Percentiles rank a stretch among this genome's conserved stretches.
Evolutionary conservation across 2,329 filamentous ascomycete genomes (phyloP).

Genomic region (Fusarium newnesense): DNA sequence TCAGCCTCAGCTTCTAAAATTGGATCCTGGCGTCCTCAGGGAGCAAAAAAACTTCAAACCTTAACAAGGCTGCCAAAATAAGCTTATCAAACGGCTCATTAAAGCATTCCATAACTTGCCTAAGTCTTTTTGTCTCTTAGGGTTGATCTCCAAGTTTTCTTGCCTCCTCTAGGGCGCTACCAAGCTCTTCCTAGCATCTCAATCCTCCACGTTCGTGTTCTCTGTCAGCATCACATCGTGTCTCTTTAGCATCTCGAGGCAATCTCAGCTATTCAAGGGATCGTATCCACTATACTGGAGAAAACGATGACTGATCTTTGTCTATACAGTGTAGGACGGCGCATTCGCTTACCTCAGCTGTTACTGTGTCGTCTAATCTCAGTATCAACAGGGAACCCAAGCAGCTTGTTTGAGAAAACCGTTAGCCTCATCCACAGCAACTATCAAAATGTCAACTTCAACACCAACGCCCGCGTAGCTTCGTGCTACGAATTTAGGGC

Average conservation of each 20-base stretch:
- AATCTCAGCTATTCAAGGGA: constrained; percentile 19
- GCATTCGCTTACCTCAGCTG: constrained; percentile 29
- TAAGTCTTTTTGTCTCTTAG: neutral
- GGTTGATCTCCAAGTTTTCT: neutral
- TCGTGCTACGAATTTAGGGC: constrained; percentile 19
- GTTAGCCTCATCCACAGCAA: constrained; percentile 27
- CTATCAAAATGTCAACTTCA: constrained; percentile 17
- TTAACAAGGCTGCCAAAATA: neutral
- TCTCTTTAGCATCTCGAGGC: constrained; percentile 6
- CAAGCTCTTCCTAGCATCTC: constrained; percentile 17
- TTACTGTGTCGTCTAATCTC: constrained; percentile 19
- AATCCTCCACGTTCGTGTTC: constrained; percentile 24
- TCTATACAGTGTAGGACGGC: constrained; percentile 4
- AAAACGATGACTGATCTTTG: neutral
- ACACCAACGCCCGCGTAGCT: constrained; percentile 19
- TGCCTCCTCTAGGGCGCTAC: neutral
- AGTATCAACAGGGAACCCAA: constrained; percentile 35
- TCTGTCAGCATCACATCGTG: constrained; percentile 20
- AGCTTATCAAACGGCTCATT: neutral
- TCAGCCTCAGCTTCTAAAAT: constrained; percentile 11
- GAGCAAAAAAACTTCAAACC: neutral
- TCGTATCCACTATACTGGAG: constrained; percentile 10
- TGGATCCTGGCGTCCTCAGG: neutral
- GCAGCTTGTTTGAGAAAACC: constrained; percentile 28
- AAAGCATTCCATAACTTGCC: neutral